Evolutionary conservation across 768 basidiomycete genomes (phyloP).

Genomic region (Coprinellus aureogranulatus): DNA sequence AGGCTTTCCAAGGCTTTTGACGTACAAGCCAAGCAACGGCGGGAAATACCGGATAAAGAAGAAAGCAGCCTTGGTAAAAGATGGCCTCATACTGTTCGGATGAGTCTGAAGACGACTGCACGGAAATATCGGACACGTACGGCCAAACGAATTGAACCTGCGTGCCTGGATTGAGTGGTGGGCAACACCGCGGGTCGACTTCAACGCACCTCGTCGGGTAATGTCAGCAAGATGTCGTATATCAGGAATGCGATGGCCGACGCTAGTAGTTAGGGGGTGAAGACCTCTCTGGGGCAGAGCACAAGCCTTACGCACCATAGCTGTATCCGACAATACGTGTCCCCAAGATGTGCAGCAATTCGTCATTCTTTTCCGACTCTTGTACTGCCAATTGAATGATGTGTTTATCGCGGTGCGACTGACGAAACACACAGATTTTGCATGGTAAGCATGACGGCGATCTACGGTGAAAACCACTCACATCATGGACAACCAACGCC

Average conservation of each 20-base stretch:
- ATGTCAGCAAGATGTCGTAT: constrained; percentile 41
- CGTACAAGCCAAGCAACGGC: constrained; percentile 34
- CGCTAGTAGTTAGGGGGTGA: constrained; percentile 21
- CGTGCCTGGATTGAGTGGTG: no score
- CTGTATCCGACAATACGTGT: not conserved
- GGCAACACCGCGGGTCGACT: no score
- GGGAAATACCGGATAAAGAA: constrained; percentile 39
- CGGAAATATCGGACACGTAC: constrained; percentile 21
- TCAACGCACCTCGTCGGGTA: constrained; percentile 36
- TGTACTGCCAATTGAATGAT: no score
- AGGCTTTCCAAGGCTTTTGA: not conserved
- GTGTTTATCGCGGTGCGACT: no score
- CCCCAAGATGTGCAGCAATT: not conserved
- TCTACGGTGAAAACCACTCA: no score
- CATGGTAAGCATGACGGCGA: no score
- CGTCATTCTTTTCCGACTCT: no score
- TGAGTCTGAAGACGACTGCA: not conserved
- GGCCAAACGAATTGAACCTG: constrained; percentile 42
- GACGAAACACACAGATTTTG: no score
- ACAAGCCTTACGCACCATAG: not conserved
- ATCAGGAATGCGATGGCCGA: constrained; percentile 35
- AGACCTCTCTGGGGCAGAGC: not conserved
- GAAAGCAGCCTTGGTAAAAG: constrained; percentile 34
- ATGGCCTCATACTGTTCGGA: constrained; percentile 24
- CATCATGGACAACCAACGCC: no score